Conservation (phyloP, 345 rosid genomes). For the Gossypium turneri region DNA sequence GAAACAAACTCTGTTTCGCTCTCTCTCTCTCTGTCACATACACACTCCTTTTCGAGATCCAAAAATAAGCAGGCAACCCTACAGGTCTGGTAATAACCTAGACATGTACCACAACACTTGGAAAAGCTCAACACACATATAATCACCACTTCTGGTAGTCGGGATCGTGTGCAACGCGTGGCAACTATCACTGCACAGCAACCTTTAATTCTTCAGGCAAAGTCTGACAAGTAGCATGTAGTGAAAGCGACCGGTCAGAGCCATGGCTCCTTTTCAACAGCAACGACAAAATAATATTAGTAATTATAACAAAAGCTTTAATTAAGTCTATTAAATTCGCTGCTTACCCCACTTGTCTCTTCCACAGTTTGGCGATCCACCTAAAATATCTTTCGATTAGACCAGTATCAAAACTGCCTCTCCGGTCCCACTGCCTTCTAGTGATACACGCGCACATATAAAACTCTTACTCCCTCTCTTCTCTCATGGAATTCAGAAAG, state of each 20-base stretch:
- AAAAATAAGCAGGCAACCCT: conserved; percentile 26
- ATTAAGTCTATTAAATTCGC: neutral
- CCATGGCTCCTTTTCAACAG: conserved; percentile 2
- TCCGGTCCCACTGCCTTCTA: neutral
- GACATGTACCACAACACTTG: neutral
- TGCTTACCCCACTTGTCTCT: neutral
- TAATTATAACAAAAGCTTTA: neutral
- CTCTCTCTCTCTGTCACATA: neutral
- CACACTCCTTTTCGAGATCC: conserved; percentile 16
- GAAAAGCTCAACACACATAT: neutral
- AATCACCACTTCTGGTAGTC: conserved; percentile 2
- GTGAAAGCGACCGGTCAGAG: conserved; percentile 14
- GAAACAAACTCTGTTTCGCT: neutral
- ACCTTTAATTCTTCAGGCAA: conserved; percentile 16
- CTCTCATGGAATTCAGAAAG: conserved; percentile 1
- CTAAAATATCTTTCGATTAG: conserved; percentile 20
- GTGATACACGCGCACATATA: neutral
- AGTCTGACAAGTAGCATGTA: conserved; percentile 23
- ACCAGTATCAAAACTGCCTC: neutral
- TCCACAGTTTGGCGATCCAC: conserved; percentile 5
- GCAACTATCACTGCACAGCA: conserved; percentile 17
- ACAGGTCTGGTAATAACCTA: conserved; percentile 1
- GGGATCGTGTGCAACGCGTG: conserved; percentile 24
- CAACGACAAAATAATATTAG: neutral
- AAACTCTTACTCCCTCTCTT: neutral